Evolutionary conservation across 2,329 filamentous ascomycete genomes (phyloP), one percentile per base, ranked within the genome.

Genomic region (Diaporthe longicolla): DNA sequence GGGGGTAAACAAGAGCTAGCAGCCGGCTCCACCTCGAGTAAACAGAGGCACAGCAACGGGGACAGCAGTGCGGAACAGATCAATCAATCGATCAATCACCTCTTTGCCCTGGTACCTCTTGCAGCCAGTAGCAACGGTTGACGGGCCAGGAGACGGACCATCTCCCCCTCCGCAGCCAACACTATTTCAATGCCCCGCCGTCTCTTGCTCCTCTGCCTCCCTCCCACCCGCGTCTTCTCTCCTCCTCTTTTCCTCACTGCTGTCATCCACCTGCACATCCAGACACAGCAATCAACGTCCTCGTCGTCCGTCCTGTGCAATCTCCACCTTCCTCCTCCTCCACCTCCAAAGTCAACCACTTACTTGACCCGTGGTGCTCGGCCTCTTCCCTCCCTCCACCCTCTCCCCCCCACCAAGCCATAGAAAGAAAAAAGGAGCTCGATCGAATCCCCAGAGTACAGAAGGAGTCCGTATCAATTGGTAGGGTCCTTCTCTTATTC

Each of bases 401-500:
- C n/a, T 15, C 66, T 74, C 73, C 72, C 74, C 71, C 71, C 74
- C n/a, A n/a, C 75, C 63, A 71, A 73, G 58, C 75, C 68, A 74
- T 21, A 5, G 4, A 5, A n/a, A 50, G 35, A 43, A 24, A 61
- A 61, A 63, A 63, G 59, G 75, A 78, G 78, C 72, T 79, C 78
- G 78, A 80, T 79, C 78, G 77, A 80, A 79, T 81, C 75, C 79
- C 77, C 78, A 80, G 77, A 78, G 75, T 73, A 75, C 43, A 81
- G 79, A 81, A 81, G 78, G 79, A 80, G 79, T 78, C 79, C 77
- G 77, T 76, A 77, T 74, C 75, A 76, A 80, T 79, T 77, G 78
- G 79, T 80, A 78, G 77, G 79, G 79, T 79, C 81, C 81, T 83
- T 83, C 82, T 78, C 75, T 81, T 78, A 75, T 76, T 72, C 74